Percentiles rank a stretch among this genome's conserved stretches.
phyloP scores from a whole-genome alignment of 1,284 basidiomycete genomes.

The Rhodofomes roseus region DNA sequence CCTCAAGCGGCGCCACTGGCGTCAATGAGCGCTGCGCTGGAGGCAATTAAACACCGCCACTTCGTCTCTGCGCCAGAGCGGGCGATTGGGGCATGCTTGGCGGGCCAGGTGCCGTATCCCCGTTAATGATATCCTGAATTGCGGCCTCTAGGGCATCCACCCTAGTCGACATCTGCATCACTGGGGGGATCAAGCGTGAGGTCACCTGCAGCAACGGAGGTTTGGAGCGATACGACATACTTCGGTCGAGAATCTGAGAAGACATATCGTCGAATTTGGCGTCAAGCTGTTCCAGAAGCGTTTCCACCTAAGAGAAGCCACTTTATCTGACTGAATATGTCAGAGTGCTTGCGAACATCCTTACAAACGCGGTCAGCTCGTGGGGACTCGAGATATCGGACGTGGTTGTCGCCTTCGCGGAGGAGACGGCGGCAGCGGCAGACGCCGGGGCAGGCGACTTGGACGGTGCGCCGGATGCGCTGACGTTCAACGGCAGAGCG shows the following conservation, averaged over 20 bases:
- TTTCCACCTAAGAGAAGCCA: constrained; percentile 59
- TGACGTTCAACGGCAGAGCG: constrained; percentile 28
- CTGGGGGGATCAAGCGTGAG: constrained; percentile 36
- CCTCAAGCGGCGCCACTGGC: not conserved
- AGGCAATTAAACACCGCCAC: constrained; percentile 7
- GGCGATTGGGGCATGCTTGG: constrained; percentile 30
- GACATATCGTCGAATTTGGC: constrained; percentile 84
- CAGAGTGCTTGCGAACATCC: not conserved
- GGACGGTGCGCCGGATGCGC: constrained; percentile 17
- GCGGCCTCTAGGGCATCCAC: constrained; percentile 80
- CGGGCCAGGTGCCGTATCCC: constrained; percentile 38
- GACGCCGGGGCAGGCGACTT: constrained; percentile 20
- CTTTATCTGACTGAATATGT: not conserved
- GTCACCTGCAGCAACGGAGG: constrained; percentile 4
- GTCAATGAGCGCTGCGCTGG: not conserved
- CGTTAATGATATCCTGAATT: constrained; percentile 81
- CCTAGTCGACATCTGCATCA: constrained; percentile 79
- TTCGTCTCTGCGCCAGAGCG: constrained; percentile 20
- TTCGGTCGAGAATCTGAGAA: constrained; percentile 73
- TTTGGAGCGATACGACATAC: constrained; percentile 39
- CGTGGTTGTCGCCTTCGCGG: constrained; percentile 16
- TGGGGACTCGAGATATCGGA: constrained; percentile 76
- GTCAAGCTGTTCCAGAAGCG: constrained; percentile 72
- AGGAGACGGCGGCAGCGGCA: constrained; percentile 15
- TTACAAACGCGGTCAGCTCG: constrained; percentile 78